A percentile compares a stretch with the other conserved stretches of the same genome.
phyloP scores from a whole-genome alignment of 371 early-diverging fungal species.

The Syncephalastrum sp. region DNA sequence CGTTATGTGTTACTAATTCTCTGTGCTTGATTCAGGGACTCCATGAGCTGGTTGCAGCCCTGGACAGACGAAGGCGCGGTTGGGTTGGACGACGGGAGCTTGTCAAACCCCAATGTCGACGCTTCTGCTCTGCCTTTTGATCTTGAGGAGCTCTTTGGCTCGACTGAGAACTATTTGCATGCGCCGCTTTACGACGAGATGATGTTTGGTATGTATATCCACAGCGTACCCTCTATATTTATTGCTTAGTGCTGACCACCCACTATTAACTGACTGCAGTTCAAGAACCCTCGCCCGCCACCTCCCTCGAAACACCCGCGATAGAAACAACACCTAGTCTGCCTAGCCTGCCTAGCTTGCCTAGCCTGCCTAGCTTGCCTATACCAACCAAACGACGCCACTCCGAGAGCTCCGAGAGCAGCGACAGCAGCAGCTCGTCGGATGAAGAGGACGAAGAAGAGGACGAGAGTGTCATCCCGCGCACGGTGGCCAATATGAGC shows the following conservation, averaged over 20 bases:
- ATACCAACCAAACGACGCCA: conserved; percentile 9
- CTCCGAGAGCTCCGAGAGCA: not conserved
- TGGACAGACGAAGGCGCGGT: conserved; percentile 28
- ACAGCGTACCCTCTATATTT: too few relatives aligned
- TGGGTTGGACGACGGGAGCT: conserved; percentile 7
- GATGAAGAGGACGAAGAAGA: conserved; percentile 23
- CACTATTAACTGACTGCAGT: not conserved
- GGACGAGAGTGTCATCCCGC: conserved; percentile 26
- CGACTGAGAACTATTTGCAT: conserved; percentile 1
- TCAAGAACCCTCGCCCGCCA: not conserved
- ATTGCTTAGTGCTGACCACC: not conserved
- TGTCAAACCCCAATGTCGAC: not conserved
- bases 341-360: too few relatives aligned
- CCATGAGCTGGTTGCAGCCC: conserved; percentile 32
- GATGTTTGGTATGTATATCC: conserved; percentile 34
- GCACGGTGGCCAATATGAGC: conserved; percentile 39
- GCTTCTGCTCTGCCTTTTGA: too few relatives aligned
- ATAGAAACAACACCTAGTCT: too few relatives aligned
- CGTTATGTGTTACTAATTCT: conserved; percentile 4
- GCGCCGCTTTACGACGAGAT: conserved; percentile 43
- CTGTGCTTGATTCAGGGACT: conserved; percentile 7
- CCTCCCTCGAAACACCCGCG: too few relatives aligned
- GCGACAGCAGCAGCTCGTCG: conserved; percentile 9
- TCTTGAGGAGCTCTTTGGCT: too few relatives aligned
- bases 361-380: not conserved